Evolutionary conservation across 495 filamentous ascomycete species (phyloP), one percentile per base, ranked within the genome.

Genomic region (Delitschia confertaspora): DNA sequence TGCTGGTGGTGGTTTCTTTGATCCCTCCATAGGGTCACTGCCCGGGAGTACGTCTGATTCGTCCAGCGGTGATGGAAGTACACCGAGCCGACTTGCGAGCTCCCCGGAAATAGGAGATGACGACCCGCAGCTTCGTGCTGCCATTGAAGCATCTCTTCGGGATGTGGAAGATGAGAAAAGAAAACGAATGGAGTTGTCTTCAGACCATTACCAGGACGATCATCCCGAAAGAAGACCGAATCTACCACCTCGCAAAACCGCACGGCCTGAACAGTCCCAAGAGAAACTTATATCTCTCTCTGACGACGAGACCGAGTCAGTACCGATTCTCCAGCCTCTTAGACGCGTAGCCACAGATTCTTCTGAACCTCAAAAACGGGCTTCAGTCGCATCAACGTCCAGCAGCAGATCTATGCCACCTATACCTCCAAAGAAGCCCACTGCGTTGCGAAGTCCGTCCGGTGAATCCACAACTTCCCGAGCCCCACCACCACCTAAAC

Each of bases 1-100:
- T 4, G 69, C 76, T 9, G 67, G 67, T 27, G 70, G 71, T 23
- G 70, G 74, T 2, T 94, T 88, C 58, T 93, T 94, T 55, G 85
- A 93, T 45, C 69, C 80, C 3, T 75, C 82, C 0, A 73, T 78
- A 42, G 65, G 64, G 2, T 46, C 68, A 27, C 41, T 60, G 13
- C 47, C 55, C 25, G 58, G 58, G 2, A 60, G 64, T 23, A 48
- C 45, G 19, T 51, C 56, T 3, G 55, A 58, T 29, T 45, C 47
- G 19, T 43, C 18, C 10, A 18, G 38, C 6, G 29, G 22, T 19
- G 30, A 37, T 8, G 24, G 27, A 13, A 44, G 23, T 16, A 23
- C 40, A 3, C 8, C 43, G 11, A 45, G 27, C 20, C 32, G 38
- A 8, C 11, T 20, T 6, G 18, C 33, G 13, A 33, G 34, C 9